Base-by-base conservation (phyloP, 164 flowering plant species). In the Stephania japonica region DNA sequence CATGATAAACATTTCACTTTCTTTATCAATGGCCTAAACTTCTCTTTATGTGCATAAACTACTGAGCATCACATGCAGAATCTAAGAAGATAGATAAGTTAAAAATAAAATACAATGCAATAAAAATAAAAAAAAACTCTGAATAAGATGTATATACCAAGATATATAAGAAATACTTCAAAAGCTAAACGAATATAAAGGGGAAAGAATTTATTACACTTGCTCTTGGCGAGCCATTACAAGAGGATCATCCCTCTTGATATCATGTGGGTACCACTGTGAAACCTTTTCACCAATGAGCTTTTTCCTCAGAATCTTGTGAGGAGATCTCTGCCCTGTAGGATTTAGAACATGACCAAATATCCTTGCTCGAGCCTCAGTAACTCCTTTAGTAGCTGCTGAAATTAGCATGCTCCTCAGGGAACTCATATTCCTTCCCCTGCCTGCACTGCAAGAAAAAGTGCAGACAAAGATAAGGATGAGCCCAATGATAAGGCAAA, bases 321-420 rank as follows among this genome's bases (percentile, higher is more conserved):
- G 93, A 6, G 95, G 68, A 19, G 97, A 88, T 77, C 87, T 83
- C 82, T 87, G 83, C 2, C 94, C 98, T 0, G 92, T 87, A 16
- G 93, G 94, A 80, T 94, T 94, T 16, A 94, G 83, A 11, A 92
- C 83, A 69, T 91, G 97, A 0, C 97, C 98, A 25, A 94, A 94
- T 76, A 94, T 94, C 76, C 78, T 80, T 0, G 95, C 95, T 80
- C 97, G 81, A 0, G 92, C 97, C 80, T 91, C 94, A 6, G 84
- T 75, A 42, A 91, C 87, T 7, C 98, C 95, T 65, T 7, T 71
- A 2, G 73, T 74, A 2, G 88, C 91, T 47, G 89, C 96, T 24
- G 82, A 69, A 6, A 85, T 82, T 80, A 94, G 49, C 61, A 87
- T 63, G 68, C 65, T 74, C 87, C 82, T 91, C 74, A 90, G 77